A percentile compares a stretch with the other conserved stretches of the same genome.
Conservation (phyloP, 305 asterid genomes). For the Stenogyne calaminthoides region DNA sequence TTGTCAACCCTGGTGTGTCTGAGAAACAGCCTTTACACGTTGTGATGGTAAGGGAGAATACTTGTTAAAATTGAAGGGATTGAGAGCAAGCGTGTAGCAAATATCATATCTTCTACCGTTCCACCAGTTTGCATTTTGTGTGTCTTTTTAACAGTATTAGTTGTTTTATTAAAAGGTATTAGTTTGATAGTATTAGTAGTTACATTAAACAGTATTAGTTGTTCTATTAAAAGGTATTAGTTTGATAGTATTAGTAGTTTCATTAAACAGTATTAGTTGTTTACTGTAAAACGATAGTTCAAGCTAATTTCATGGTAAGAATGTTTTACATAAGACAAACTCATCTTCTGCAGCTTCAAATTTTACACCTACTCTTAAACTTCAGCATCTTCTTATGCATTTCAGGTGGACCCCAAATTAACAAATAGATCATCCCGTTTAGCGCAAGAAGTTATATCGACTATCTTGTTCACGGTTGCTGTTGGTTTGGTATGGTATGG, state of each 20-base stretch:
- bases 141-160: no score
- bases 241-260: no score
- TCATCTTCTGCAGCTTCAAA: conserved; percentile 14
- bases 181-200: no score
- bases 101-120: not conserved
- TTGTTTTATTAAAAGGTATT: no score
- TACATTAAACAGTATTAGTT: no score
- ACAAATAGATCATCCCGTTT: conserved; percentile 72
- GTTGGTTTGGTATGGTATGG: conserved; percentile 88
- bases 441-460: conserved; percentile 76
- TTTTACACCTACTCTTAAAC: conserved; percentile 13
- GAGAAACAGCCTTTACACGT: conserved; percentile 96
- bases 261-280: no score
- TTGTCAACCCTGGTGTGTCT: conserved; percentile 82
- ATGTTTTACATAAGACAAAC: no score
- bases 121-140: no score
- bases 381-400: conserved; percentile 32
- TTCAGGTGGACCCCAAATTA: conserved; percentile 83
- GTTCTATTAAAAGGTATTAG: no score
- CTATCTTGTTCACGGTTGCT: conserved; percentile 78
- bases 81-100: not conserved
- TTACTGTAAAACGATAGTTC: no score
- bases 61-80: not conserved
- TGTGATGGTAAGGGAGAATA: conserved; percentile 69
- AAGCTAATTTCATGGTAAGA: no score